These are phyloP conservation scores for Anaeromyces robustus DNA, from an alignment of 192 early-diverging fungal genomes.

Conservation along the genomic window DNA sequence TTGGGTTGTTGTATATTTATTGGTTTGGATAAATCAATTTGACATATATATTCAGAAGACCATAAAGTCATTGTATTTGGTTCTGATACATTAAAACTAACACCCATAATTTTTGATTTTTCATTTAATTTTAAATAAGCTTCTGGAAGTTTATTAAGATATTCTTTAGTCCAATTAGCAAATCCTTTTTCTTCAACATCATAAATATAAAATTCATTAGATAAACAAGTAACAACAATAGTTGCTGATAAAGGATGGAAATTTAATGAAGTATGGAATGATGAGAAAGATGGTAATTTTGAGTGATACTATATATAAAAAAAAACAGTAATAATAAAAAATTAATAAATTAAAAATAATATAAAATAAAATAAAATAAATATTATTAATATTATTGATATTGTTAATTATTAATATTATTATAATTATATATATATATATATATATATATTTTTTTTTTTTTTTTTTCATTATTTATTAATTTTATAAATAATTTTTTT, in stretches of 20 bases:
- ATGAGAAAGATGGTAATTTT: constrained; percentile 38
- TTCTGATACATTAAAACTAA: constrained; percentile 48
- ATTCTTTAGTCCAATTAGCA: constrained; percentile 67
- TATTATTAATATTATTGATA: neutral
- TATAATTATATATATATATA: too few species aligned
- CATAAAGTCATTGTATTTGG: constrained; percentile 49
- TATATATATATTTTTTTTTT: too few species aligned
- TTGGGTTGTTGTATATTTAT: constrained; percentile 7
- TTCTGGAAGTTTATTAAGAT: constrained; percentile 49
- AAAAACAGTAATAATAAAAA: neutral
- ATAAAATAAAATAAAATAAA: constrained; percentile 2
- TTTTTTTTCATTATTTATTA: too few species aligned
- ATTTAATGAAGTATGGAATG: constrained; percentile 45
- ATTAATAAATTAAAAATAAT: neutral
- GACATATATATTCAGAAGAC: constrained; percentile 51
- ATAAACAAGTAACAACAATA: constrained; percentile 38
- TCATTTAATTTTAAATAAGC: constrained; percentile 47
- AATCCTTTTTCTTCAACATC: constrained; percentile 50
- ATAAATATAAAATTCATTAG: constrained; percentile 64
- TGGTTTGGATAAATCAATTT: constrained; percentile 47
- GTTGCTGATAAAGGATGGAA: constrained; percentile 38
- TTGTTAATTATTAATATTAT: too few species aligned
- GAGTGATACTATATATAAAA: constrained; percentile 30
- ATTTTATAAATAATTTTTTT: too few species aligned
- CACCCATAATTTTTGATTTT: constrained; percentile 40